Evolutionary conservation across 805 yeast genomes (phyloP).

Genomic region (Nakazawaea siamensis): DNA sequence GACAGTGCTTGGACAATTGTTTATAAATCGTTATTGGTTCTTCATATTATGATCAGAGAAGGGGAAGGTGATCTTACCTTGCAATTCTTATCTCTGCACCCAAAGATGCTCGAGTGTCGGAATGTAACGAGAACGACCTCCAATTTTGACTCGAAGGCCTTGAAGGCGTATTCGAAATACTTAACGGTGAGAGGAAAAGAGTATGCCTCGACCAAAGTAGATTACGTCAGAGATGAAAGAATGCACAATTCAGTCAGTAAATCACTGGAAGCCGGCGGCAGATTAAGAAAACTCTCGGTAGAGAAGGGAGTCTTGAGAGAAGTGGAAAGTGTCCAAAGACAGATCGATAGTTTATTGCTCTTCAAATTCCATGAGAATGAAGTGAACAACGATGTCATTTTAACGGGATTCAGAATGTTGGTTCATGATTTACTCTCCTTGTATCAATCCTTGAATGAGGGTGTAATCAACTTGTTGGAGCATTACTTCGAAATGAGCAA

Average conservation of each 20-base stretch:
- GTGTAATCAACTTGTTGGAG: conserved; percentile 87
- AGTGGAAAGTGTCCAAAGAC: conserved; percentile 77
- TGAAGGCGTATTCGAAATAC: conserved; percentile 66
- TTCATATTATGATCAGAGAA: conserved; percentile 88
- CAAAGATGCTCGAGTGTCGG: conserved; percentile 51
- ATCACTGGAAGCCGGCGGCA: conserved; percentile 41
- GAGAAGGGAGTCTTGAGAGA: conserved; percentile 80
- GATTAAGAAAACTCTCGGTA: conserved; percentile 56
- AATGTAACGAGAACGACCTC: conserved; percentile 23
- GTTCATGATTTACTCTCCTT: conserved; percentile 84
- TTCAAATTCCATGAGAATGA: conserved; percentile 76
- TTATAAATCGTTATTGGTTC: conserved; percentile 74
- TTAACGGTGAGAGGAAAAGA: conserved; percentile 62
- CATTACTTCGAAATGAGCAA: conserved; percentile 91
- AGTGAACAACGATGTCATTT: conserved; percentile 72
- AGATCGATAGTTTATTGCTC: conserved; percentile 65
- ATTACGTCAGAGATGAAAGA: conserved; percentile 70
- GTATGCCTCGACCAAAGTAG: conserved; percentile 54
- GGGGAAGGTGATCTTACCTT: conserved; percentile 77
- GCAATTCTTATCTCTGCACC: conserved; percentile 52
- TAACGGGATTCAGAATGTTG: conserved; percentile 78
- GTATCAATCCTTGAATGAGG: conserved; percentile 89
- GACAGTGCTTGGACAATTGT: conserved; percentile 90
- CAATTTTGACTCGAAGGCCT: conserved; percentile 37
- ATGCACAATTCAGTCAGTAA: conserved; percentile 31